Percentiles rank a stretch among this genome's conserved stretches.
phyloP scores from a whole-genome alignment of 257 asterid genomes.

The Rubia yunnanensis region DNA sequence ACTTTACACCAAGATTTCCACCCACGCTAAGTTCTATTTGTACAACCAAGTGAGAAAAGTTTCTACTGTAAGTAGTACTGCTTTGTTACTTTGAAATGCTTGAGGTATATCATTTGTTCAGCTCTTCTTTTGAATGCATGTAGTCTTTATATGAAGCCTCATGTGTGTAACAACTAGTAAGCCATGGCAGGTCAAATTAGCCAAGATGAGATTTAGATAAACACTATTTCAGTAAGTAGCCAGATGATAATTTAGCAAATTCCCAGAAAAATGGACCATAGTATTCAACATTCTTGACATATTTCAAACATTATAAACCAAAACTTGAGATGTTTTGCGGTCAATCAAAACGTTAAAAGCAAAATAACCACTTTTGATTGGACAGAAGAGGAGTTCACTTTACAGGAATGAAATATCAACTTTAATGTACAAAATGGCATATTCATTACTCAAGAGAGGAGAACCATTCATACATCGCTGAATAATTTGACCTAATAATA shows the following conservation, averaged over 20 bases:
- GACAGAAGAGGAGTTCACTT: neutral
- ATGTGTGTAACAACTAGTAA: neutral
- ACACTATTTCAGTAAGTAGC: neutral
- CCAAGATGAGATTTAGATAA: neutral
- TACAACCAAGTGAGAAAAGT: slow-evolving; percentile 2
- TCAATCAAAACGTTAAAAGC: neutral
- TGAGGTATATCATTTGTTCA: neutral
- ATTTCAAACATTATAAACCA: neutral
- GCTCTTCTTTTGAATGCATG: neutral
- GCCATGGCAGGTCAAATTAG: neutral
- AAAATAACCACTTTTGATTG: neutral
- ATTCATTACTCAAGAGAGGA: neutral
- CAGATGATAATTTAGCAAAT: neutral
- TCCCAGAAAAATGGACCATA: neutral
- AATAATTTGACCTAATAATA: too few species aligned
- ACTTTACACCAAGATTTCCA: slow-evolving; percentile 7
- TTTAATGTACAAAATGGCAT: neutral
- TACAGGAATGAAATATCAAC: neutral
- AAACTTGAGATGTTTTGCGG: neutral
- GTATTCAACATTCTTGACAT: neutral
- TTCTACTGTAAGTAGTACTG: slow-evolving; percentile 4
- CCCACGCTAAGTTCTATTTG: slow-evolving; percentile 4
- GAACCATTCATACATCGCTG: neutral
- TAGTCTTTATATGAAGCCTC: neutral
- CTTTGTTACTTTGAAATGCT: neutral